Base-by-base conservation (phyloP, 352 stramenopile genomes). In the Pythium guiyangense region DNA sequence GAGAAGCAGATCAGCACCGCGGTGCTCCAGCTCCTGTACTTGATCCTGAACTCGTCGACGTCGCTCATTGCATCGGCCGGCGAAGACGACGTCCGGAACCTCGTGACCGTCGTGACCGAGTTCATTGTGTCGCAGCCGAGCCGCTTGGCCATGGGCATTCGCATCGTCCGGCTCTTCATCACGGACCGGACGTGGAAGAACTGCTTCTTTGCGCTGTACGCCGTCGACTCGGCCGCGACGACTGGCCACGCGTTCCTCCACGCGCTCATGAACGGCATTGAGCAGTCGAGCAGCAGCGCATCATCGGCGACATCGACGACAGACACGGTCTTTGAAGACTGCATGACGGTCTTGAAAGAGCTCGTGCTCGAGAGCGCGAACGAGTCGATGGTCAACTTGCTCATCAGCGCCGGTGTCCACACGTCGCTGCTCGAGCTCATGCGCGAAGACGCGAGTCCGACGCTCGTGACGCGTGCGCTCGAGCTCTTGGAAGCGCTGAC, bases 131-230 rank as follows among this genome's bases (percentile, higher is more conserved):
- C 69, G 1, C 62, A 84, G 50, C 66, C 70, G 17, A 70, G 73
- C 29, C 73, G 74, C 2, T 59, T 88, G 53, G 67, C 73, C 10
- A 77, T 80, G 54, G 75, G 77, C 1, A 73, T 92, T 46, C 68
- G 77, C 31, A 86, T 92, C 40, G 75, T 90, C n/a, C 77, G 82
- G n/a, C 64, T 92, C n/a, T 73, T 92, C 10, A 86, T 89, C 40
- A 59, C 63, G 4, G 68, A 89, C 54, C 66, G 67, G 18, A 59
- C 65, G 20, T 92, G 79, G 82, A 90, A 87, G 47, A 72, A 81
- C n/a, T 89, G 73, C 18, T 92, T 92, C 57, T 68, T 90, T 27
- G 64, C 73, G 15, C 66, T 86, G 27, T 89, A 88, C 60, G 73
- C 74, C 1, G 70, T 88, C 3, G 74, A 92, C 34, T 88, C 82